These are phyloP conservation scores for Lactifluus echinatus DNA, from an alignment of 768 basidiomycete species.

Conservation along the genomic window DNA sequence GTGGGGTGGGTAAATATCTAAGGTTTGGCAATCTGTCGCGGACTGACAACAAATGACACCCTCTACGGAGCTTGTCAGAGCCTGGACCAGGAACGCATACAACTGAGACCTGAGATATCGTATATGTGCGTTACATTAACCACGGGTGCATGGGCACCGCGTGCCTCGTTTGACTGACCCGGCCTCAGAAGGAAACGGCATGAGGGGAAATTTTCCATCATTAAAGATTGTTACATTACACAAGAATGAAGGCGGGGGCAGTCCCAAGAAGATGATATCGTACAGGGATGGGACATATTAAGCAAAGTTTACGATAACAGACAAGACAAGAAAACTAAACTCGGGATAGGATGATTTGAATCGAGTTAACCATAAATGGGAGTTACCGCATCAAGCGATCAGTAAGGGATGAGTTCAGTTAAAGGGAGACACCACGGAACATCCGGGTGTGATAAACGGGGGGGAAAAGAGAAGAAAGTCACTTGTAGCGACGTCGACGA, in stretches of 20 bases:
- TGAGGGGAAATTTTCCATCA: not conserved
- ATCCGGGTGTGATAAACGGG: not conserved
- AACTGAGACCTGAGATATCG: not conserved
- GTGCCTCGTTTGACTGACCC: not conserved
- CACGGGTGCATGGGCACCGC: not conserved
- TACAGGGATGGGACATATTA: not conserved
- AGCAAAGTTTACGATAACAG: constrained; percentile 11
- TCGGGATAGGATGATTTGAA: not conserved
- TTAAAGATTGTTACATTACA: not conserved
- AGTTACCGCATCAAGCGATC: not conserved
- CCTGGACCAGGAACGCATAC: not conserved
- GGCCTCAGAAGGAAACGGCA: not conserved
- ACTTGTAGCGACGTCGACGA: constrained; percentile 12
- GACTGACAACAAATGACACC: not conserved
- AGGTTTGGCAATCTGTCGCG: not conserved
- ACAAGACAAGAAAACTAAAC: not conserved
- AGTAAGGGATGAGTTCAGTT: not conserved
- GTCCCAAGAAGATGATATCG: not conserved
- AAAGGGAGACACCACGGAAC: not conserved
- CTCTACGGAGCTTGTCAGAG: not conserved
- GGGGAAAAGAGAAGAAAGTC: not conserved
- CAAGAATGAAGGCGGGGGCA: not conserved
- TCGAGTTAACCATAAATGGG: constrained; percentile 10
- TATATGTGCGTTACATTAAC: not conserved
- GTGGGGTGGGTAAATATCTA: not conserved